These are phyloP conservation scores for Novymonas esmeraldas DNA, from an alignment of 208 protist genomes.

Conservation along the genomic window DNA sequence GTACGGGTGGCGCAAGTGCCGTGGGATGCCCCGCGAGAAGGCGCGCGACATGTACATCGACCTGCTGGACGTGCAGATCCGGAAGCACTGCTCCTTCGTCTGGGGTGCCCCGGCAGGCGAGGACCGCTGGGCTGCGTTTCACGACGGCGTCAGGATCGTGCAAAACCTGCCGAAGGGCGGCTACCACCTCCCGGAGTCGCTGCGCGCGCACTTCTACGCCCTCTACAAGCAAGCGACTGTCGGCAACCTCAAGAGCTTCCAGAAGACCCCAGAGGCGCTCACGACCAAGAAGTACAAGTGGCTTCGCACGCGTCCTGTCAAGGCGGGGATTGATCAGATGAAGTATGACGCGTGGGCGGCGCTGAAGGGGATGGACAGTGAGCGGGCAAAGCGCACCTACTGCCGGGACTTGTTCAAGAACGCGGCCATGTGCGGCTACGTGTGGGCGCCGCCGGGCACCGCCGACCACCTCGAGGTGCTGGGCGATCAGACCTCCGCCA, in stretches of 20 bases:
- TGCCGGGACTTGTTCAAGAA: conserved; percentile 32
- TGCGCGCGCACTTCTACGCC: conserved; percentile 84
- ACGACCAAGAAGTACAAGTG: conserved; percentile 66
- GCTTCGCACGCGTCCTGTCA: conserved; percentile 36
- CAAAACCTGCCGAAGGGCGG: conserved; percentile 61
- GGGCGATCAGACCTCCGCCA: conserved; percentile 33
- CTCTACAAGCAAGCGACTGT: conserved; percentile 88
- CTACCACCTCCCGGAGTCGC: conserved; percentile 70
- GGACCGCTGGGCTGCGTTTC: conserved; percentile 51
- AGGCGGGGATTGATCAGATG: conserved; percentile 36
- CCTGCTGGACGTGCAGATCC: conserved; percentile 35
- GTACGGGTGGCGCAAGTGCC: conserved; percentile 85
- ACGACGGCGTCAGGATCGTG: conserved; percentile 53
- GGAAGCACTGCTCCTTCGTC: conserved; percentile 28
- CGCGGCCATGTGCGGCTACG: conserved; percentile 33
- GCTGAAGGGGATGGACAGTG: conserved; percentile 71
- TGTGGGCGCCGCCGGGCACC: conserved; percentile 41
- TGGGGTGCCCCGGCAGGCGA: conserved; percentile 28
- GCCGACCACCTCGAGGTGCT: conserved; percentile 37
- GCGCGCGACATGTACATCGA: conserved; percentile 90
- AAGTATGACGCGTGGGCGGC: conserved; percentile 83
- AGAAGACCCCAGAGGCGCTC: conserved; percentile 49
- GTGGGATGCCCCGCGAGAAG: conserved; percentile 86
- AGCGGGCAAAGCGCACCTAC: conserved; percentile 86
- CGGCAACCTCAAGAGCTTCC: conserved; percentile 77